phyloP scores from a whole-genome alignment of 805 yeast genomes.

The Osmozyma mogii region DNA sequence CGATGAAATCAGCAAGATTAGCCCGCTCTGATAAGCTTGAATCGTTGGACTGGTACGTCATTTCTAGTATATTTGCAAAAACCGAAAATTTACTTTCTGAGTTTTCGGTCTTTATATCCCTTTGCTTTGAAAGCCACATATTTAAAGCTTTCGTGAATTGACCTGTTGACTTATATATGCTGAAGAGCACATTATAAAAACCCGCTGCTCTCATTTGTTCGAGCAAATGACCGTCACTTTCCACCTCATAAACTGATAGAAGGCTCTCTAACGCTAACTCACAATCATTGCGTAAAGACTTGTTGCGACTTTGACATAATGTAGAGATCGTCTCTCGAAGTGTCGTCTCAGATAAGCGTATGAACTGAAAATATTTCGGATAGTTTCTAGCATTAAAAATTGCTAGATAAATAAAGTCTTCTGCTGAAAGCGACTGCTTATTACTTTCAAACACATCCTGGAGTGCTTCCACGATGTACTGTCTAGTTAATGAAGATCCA shows the following conservation, averaged over 20 bases:
- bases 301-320: slow-evolving; percentile 38
- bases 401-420: slow-evolving; percentile 35
- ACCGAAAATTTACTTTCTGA: slow-evolving; percentile 6
- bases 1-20: slow-evolving; percentile 16
- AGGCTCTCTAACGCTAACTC: slow-evolving; percentile 73
- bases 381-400: slow-evolving; percentile 74
- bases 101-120: slow-evolving; percentile 6
- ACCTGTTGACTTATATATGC: slow-evolving; percentile 47
- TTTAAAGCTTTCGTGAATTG: slow-evolving; percentile 46
- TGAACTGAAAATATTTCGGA: slow-evolving; percentile 79
- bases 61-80: slow-evolving; percentile 20
- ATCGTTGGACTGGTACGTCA: slow-evolving; percentile 11
- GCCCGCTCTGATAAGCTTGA: slow-evolving; percentile 17
- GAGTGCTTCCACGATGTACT: slow-evolving; percentile 67
- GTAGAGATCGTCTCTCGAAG: slow-evolving; percentile 40
- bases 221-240: slow-evolving; percentile 41
- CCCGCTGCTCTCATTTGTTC: slow-evolving; percentile 45
- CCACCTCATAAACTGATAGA: slow-evolving; percentile 57
- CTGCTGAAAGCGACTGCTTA: slow-evolving; percentile 12
- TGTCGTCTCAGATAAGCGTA: slow-evolving; percentile 57
- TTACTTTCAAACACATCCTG: slow-evolving; percentile 46
- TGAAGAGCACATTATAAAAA: slow-evolving; percentile 51
- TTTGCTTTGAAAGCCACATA: slow-evolving; percentile 36
- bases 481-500: slow-evolving; percentile 48
- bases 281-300: slow-evolving; percentile 43